Evolutionary conservation across 495 filamentous ascomycete species (phyloP), one percentile per base, ranked within the genome.

Genomic region (Aspergillus baeticus): DNA sequence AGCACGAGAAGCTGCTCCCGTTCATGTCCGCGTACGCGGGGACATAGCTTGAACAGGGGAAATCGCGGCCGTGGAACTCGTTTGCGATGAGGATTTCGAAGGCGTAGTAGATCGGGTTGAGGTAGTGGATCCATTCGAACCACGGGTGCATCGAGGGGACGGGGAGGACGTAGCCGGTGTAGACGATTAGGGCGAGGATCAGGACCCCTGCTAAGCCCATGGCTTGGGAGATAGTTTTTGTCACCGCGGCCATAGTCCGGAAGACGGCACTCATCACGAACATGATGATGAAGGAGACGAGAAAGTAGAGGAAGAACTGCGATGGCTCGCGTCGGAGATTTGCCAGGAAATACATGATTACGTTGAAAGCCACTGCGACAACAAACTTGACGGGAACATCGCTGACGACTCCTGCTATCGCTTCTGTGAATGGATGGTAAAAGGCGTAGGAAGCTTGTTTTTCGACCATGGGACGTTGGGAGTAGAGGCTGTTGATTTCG

Each of bases 401-500:
- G 4, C 75, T 71, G 0, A 87, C 72, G 18, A 87, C 76, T 0
- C 77, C 77, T 10, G 80, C 85, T 3, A 84, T 59, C 0, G 81
- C 79, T 59, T 87, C 84, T 1, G 83, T 74, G 31, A 78, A 77
- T 0, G 86, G 85, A 50, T 82, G 82, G 17, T 86, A 86, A 60
- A 87, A 83, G 15, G 83, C 80, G 57, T 85, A 87, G 0, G 77
- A 80, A 0, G 75, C 74, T 53, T 88, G 85, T 62, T 87, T 87
- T 41, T 85, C 81, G 14, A 89, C 79, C 33, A 88, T 83, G 15
- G 83, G 80, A 18, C 83, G 74, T 63, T 86, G 81, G 5, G 73
- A 71, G 51, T 85, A 86, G 15, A 84, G 73, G 11, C 62, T 77
- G 46, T 83, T 83, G 63, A 88, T 86, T 61, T 90, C 85, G 0